These are phyloP conservation scores for Xerocomus amazonicus DNA, from an alignment of 1,284 basidiomycete genomes.

Conservation along the genomic window DNA sequence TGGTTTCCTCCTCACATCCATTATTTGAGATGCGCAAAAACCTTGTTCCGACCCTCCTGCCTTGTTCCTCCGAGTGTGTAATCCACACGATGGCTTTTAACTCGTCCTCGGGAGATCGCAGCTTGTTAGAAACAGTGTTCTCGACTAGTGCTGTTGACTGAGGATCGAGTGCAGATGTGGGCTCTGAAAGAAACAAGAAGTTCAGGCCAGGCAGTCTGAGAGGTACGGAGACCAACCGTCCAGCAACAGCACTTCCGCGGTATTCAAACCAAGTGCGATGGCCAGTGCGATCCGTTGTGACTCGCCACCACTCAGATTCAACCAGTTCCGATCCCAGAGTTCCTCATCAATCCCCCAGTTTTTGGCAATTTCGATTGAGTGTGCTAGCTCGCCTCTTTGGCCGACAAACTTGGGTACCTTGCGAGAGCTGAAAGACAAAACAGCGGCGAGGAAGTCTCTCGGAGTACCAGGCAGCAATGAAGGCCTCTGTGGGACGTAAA, in stretches of 20 bases:
- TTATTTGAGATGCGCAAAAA: constrained; percentile 52
- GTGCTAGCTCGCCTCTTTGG: constrained; percentile 31
- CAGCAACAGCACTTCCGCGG: constrained; percentile 76
- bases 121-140: constrained; percentile 49
- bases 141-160: constrained; percentile 65
- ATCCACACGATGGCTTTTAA: constrained; percentile 82
- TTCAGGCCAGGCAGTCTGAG: not conserved
- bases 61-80: constrained; percentile 82
- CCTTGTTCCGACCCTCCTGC: constrained; percentile 66
- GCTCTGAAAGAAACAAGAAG: constrained; percentile 49
- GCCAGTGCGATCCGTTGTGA: constrained; percentile 78
- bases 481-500: constrained; percentile 83
- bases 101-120: constrained; percentile 45
- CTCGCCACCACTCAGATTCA: constrained; percentile 78
- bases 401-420: constrained; percentile 22
- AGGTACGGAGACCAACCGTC: constrained; percentile 58
- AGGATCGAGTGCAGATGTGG: constrained; percentile 83
- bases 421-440: constrained; percentile 59
- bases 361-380: constrained; percentile 54
- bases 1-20: constrained; percentile 45
- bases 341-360: constrained; percentile 65
- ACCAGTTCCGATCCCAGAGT: constrained; percentile 78
- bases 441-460: constrained; percentile 59
- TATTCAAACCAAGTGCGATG: constrained; percentile 65
- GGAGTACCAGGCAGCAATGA: constrained; percentile 81